Evolutionary conservation across 495 filamentous ascomycete genomes (phyloP).

Genomic region (Delitschia confertaspora): DNA sequence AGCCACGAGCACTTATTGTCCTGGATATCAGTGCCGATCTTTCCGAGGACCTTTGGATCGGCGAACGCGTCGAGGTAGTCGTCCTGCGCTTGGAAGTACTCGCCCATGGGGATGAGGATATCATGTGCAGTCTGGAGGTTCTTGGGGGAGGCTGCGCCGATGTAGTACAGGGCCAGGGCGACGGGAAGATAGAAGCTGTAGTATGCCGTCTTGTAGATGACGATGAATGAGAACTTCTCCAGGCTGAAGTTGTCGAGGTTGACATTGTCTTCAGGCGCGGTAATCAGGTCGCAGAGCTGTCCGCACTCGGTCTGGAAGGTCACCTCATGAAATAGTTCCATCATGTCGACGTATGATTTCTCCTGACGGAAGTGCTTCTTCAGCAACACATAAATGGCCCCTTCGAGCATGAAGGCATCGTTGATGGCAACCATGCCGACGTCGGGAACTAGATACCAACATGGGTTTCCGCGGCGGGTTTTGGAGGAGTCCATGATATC

Average conservation of each 20-base stretch:
- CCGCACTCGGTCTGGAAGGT: slow-evolving; percentile 91
- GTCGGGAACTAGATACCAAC: slow-evolving; percentile 82
- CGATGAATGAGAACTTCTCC: slow-evolving; percentile 95
- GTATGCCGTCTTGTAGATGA: slow-evolving; percentile 98
- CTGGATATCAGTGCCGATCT: slow-evolving; percentile 96
- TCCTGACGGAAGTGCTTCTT: slow-evolving; percentile 87
- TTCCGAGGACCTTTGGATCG: slow-evolving; percentile 80
- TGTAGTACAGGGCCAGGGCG: slow-evolving; percentile 75
- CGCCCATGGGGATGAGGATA: slow-evolving; percentile 94
- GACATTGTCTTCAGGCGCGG: slow-evolving; percentile 84
- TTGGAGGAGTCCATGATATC: slow-evolving; percentile 96
- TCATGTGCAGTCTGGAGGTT: slow-evolving; percentile 81
- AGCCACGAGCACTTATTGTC: slow-evolving; percentile 99
- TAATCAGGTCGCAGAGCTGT: slow-evolving; percentile 88
- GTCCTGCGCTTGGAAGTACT: slow-evolving; percentile 98
- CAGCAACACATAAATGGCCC: slow-evolving; percentile 78
- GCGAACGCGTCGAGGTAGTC: slow-evolving; percentile 98
- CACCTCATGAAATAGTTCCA: slow-evolving; percentile 93
- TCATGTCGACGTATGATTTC: slow-evolving; percentile 73
- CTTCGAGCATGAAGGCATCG: slow-evolving; percentile 93
- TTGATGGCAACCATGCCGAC: slow-evolving; percentile 97
- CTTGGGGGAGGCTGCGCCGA: slow-evolving; percentile 67
- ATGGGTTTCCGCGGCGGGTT: slow-evolving; percentile 84
- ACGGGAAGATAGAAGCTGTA: slow-evolving; percentile 98
- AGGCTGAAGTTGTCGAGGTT: slow-evolving; percentile 88